Evolutionary conservation across 73 alveolate species (phyloP).

Genomic region (Paramecium primaurelia): DNA sequence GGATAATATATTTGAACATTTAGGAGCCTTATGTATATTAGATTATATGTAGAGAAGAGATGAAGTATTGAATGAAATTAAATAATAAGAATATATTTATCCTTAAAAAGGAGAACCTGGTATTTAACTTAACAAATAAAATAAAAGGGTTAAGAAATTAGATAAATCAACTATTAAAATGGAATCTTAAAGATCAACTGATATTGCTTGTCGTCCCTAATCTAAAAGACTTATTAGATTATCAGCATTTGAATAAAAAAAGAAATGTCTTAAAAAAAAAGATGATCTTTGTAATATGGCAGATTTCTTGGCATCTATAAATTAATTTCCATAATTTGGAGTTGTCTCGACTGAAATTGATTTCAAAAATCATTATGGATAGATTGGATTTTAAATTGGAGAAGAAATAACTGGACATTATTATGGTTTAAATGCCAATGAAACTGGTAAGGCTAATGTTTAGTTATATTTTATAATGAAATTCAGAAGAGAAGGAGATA

Average conservation of each 20-base stretch:
- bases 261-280: not conserved
- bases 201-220: not conserved
- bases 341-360: not conserved
- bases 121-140: not conserved
- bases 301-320: not conserved
- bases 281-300: not conserved
- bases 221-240: not conserved
- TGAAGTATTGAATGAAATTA: not conserved
- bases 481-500: conserved; percentile 15
- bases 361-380: not conserved
- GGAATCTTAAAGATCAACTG: not conserved
- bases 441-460: not conserved
- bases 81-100: not conserved
- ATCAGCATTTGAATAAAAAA: not conserved
- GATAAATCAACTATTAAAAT: not conserved
- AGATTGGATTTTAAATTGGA: not conserved
- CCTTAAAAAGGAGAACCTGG: not conserved
- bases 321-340: not conserved
- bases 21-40: not conserved
- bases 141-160: not conserved
- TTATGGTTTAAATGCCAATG: not conserved
- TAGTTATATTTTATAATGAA: not conserved
- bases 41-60: not conserved
- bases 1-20: not conserved
- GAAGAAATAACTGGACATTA: not conserved